Conservation (phyloP, 2,329 filamentous ascomycete genomes). For the Fusarium sp. region DNA sequence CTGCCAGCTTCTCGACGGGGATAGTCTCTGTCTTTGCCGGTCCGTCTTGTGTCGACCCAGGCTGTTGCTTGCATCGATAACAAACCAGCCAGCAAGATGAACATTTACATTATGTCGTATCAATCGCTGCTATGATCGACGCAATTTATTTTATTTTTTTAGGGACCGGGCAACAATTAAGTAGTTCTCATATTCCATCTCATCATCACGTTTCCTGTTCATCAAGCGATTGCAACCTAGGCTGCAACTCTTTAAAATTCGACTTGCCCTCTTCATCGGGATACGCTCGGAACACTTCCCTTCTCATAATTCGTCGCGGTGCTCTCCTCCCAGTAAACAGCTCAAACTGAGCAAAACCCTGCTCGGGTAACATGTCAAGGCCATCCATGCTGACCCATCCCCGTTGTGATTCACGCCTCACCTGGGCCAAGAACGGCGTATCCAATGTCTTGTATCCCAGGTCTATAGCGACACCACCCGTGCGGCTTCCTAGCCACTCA, state of each 20-base stretch:
- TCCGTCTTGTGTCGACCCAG: too few species aligned
- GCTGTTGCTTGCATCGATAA: too few species aligned
- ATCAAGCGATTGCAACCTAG: conserved; percentile 41
- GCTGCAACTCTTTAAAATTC: conserved; percentile 52
- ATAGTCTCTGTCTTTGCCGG: too few species aligned
- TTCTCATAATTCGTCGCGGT: conserved; percentile 71
- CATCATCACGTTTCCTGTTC: conserved; percentile 41
- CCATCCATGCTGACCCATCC: conserved; percentile 82
- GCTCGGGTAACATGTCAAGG: conserved; percentile 78
- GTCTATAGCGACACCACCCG: conserved; percentile 79
- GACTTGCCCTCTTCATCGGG: conserved; percentile 53
- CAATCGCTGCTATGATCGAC: too few species aligned
- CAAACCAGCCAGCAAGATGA: too few species aligned
- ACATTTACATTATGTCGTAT: too few species aligned
- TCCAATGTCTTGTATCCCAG: conserved; percentile 77
- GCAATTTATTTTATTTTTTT: too few species aligned
- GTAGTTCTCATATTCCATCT: conserved; percentile 2
- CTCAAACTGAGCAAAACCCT: conserved; percentile 84
- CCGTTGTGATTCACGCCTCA: conserved; percentile 65
- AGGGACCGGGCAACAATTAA: background rate
- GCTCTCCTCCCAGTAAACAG: conserved; percentile 72
- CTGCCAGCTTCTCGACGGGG: too few species aligned
- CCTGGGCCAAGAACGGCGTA: conserved; percentile 75
- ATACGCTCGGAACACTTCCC: conserved; percentile 64
- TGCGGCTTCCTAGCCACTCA: conserved; percentile 75